A percentile compares a stretch with the other conserved stretches of the same genome.
phyloP scores from a whole-genome alignment of 1,139 yeast genomes.

The Pichia sp. region DNA sequence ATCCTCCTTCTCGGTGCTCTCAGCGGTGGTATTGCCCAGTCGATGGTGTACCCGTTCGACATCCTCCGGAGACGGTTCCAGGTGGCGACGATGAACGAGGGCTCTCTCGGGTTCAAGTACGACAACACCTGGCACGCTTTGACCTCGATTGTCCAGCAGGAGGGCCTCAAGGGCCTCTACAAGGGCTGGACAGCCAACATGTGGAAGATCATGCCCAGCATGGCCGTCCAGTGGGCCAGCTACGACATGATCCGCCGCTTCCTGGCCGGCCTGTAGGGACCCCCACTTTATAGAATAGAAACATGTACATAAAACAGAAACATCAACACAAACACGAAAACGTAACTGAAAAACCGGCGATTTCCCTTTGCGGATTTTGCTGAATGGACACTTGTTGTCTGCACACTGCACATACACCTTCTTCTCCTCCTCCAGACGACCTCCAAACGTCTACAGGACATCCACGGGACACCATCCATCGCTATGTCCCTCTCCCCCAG shows the following conservation, averaged over 20 bases:
- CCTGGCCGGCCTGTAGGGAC: not conserved
- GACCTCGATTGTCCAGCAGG: slow-evolving; percentile 60
- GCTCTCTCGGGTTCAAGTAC: slow-evolving; percentile 82
- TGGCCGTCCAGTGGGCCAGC: slow-evolving; percentile 93
- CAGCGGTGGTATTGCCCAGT: slow-evolving; percentile 83
- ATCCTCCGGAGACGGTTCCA: slow-evolving; percentile 86
- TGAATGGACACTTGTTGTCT: too few relatives aligned
- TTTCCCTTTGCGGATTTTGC: too few relatives aligned
- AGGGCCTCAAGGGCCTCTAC: slow-evolving; percentile 81
- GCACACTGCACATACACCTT: too few relatives aligned
- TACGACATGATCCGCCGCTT: slow-evolving; percentile 42
- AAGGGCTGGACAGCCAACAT: slow-evolving; percentile 87
- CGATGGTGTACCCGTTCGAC: slow-evolving; percentile 87
- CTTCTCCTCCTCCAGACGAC: too few relatives aligned
- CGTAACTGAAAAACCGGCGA: too few relatives aligned
- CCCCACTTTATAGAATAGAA: too few relatives aligned
- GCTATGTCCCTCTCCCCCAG: not conserved
- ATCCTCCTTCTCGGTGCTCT: slow-evolving; percentile 80
- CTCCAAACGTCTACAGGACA: too few relatives aligned
- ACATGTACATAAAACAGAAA: too few relatives aligned
- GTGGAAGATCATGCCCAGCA: slow-evolving; percentile 88
- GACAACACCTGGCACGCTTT: slow-evolving; percentile 71
- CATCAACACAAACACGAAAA: too few relatives aligned
- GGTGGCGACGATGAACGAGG: slow-evolving; percentile 75
- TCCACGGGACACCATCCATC: too few relatives aligned